Evolutionary conservation across 139 green algal genomes (phyloP).

Genomic region (Chloropicon primus): DNA sequence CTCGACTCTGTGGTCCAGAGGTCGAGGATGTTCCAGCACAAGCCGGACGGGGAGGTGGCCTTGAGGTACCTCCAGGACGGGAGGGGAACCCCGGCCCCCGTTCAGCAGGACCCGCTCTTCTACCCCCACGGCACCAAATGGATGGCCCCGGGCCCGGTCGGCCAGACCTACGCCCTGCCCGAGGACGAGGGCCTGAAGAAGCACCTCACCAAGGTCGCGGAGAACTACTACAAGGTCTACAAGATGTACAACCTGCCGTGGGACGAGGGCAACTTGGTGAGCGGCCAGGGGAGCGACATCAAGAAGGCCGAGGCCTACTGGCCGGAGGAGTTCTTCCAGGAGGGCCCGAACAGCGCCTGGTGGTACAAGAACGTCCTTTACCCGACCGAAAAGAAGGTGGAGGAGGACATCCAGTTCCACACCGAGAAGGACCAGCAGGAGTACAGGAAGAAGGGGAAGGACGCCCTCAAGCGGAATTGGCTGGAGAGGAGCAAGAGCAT

Average conservation of each 20-base stretch:
- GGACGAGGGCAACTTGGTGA: constrained; percentile 9
- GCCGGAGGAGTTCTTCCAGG: neutral
- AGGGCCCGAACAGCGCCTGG: neutral
- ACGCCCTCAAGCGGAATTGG: neutral
- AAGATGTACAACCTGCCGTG: constrained; percentile 64
- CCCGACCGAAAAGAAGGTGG: neutral
- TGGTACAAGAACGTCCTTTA: neutral
- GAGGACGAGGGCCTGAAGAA: constrained; percentile 42
- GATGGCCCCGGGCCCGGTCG: constrained; percentile 62
- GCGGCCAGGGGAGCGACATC: neutral
- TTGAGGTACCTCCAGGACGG: constrained; percentile 57
- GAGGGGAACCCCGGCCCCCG: constrained; percentile 37
- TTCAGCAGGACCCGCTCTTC: constrained; percentile 69
- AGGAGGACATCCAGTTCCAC: neutral
- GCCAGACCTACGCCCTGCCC: constrained; percentile 54
- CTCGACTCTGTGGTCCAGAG: constrained; percentile 51
- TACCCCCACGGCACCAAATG: constrained; percentile 80
- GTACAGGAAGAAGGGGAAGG: neutral
- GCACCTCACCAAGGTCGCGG: constrained; percentile 16
- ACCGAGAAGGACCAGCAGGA: neutral
- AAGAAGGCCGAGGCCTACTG: neutral
- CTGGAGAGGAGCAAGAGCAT: neutral
- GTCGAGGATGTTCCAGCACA: constrained; percentile 73
- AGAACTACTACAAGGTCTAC: constrained; percentile 29
- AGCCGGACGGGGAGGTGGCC: constrained; percentile 78